Evolutionary conservation across 495 filamentous ascomycete species (phyloP), one percentile per base, ranked within the genome.

Genomic region (Cercophora newfieldiana): DNA sequence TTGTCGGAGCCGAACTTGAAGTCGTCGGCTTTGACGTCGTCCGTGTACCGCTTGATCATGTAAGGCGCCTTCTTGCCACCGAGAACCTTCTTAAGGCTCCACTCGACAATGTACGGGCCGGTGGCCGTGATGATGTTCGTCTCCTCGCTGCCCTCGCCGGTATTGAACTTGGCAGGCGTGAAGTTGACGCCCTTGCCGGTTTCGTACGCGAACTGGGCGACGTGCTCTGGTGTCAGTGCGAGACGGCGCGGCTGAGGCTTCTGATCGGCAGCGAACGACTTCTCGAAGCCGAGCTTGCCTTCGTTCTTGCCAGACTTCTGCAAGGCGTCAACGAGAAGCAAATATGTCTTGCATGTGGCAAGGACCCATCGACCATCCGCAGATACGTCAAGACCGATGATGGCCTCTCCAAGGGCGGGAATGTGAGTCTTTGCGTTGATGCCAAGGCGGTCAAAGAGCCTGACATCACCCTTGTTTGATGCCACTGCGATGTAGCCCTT

Each of bases 401-500:
- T 97, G 47, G 93, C 86, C 72, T 99, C 95, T 61, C 95, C 95
- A 56, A 99, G 88, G 18, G 96, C 94, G 6, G 95, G 95, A 68
- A 99, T 94, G 63, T 94, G 90, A 1, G 95, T 97, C 83, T 99
- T 99, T 19, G 95, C 95, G 71, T 96, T 96, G 79, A 98, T 94
- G 16, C 96, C 96, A 1, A 98, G 86, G 31, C 92, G 91, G 77
- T 99, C 96, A 72, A 98, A 98, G 74, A 99, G 86, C 53, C 95
- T 91, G 61, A 99, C 94, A 72, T 99, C 95, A 65, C 95, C 95
- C 81, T 99, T 99, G 81, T 93, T 96, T 31, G 92, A 96, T 2
- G 94, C 95, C 22, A 99, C 94, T 25, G 96, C 95, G 67, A 99
- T 90, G 71, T 98, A 95, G 18, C 95, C 95, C 77, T 97, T 93